phyloP scores from a whole-genome alignment of 306 rosid species.

The Sicyos baderoa region DNA sequence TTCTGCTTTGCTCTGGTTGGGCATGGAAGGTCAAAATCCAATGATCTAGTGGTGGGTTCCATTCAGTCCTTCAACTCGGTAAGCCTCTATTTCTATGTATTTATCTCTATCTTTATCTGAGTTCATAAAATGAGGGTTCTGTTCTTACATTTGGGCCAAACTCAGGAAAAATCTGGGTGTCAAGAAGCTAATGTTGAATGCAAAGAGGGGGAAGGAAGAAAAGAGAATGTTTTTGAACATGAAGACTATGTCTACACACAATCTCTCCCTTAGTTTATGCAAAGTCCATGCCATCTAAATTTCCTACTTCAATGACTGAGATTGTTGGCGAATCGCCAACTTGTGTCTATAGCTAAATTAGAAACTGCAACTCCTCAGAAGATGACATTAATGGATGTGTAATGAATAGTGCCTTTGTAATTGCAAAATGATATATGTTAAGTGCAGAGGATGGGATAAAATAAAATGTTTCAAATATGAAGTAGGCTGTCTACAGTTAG shows the following conservation, averaged over 20 bases:
- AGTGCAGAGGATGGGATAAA: conserved; percentile 1
- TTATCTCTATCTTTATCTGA: not conserved
- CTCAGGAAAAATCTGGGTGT: conserved; percentile 36
- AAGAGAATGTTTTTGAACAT: conserved; percentile 36
- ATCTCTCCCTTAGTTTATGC: conserved; percentile 38
- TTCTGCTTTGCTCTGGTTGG: conserved; percentile 24
- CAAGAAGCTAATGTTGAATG: conserved; percentile 29
- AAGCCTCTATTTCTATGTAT: conserved; percentile 16
- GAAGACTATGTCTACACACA: conserved; percentile 61
- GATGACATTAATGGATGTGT: not conserved
- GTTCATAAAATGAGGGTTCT: conserved; percentile 9
- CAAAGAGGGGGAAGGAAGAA: conserved; percentile 30
- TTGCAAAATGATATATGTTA: not conserved
- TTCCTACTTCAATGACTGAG: not conserved
- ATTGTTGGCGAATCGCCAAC: not conserved
- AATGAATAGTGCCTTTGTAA: not conserved
- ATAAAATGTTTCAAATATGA: not conserved
- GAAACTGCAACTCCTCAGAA: not conserved
- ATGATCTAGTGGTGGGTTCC: conserved; percentile 28
- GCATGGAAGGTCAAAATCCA: conserved; percentile 29
- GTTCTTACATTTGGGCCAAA: conserved; percentile 17
- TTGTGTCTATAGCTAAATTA: not conserved
- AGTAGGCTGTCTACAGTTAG: not conserved
- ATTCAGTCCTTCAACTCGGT: conserved; percentile 26
- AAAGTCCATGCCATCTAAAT: not conserved